phyloP scores from a whole-genome alignment of 768 basidiomycete genomes.

The Mycena albidolilacea region DNA sequence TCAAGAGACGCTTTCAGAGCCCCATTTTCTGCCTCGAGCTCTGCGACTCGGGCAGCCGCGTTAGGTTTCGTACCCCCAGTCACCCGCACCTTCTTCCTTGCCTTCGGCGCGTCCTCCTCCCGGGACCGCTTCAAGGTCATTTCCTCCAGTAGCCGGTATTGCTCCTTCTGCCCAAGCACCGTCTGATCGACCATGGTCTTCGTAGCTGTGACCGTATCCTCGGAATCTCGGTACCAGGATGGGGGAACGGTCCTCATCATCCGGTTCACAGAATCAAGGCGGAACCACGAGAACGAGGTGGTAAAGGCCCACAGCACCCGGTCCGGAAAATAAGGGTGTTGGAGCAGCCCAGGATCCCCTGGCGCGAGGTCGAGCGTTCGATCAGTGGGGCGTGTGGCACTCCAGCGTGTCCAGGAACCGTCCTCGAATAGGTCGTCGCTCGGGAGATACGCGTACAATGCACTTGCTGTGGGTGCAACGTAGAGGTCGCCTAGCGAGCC shows the following conservation, averaged over 20 bases:
- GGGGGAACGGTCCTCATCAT: background rate
- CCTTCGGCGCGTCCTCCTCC: background rate
- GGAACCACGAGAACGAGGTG: background rate
- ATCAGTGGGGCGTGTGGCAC: background rate
- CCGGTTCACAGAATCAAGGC: background rate
- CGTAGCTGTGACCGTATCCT: background rate
- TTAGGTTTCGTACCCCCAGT: background rate
- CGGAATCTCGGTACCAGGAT: no score
- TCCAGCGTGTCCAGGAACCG: constrained; percentile 27
- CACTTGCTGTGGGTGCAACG: constrained; percentile 1
- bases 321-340: constrained; percentile 21
- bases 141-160: background rate
- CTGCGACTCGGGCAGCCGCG: no score
- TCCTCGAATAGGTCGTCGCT: background rate
- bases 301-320: background rate
- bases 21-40: background rate
- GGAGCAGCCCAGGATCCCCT: constrained; percentile 2
- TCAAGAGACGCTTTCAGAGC: background rate
- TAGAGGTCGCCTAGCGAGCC: constrained; percentile 21
- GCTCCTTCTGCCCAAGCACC: background rate
- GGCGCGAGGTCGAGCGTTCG: background rate
- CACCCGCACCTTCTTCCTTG: background rate
- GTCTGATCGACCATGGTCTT: background rate
- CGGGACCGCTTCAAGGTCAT: background rate
- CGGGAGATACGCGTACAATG: constrained; percentile 22